A percentile compares a stretch with the other conserved stretches of the same genome.
phyloP scores from a whole-genome alignment of 78 protist species.

The Protostelium mycophagum region DNA sequence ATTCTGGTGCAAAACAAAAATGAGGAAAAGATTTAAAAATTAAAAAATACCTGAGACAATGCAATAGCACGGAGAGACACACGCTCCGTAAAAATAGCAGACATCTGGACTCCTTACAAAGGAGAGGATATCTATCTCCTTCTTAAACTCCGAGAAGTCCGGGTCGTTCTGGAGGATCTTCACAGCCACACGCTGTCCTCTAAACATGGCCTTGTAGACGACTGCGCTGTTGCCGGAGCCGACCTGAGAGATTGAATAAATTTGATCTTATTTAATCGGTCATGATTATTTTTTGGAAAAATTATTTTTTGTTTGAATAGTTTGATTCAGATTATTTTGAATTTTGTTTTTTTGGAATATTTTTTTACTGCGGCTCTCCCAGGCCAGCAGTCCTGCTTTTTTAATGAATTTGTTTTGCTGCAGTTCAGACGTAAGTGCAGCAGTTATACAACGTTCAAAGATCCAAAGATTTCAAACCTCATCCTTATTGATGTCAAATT shows the following conservation, averaged over 20 bases:
- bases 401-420: no score
- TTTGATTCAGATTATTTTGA: not conserved
- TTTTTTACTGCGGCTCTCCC: no score
- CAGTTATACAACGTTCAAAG: no score
- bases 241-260: constrained; percentile 25
- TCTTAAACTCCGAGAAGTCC: constrained; percentile 43
- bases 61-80: not conserved
- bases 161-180: constrained; percentile 41
- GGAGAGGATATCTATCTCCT: constrained; percentile 60
- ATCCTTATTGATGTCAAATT: not conserved
- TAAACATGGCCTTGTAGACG: constrained; percentile 59
- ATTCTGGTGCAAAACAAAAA: no score
- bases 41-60: not conserved
- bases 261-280: constrained; percentile 51
- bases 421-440: no score
- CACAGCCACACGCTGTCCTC: constrained; percentile 66
- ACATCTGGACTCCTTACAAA: constrained; percentile 19
- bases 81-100: not conserved
- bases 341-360: no score
- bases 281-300: no score
- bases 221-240: constrained; percentile 57
- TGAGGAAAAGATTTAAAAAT: not conserved
- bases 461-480: no score
- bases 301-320: no score
- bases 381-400: no score